Base-by-base conservation (phyloP, 208 protist genomes). In the Histomonas meleagridis region DNA sequence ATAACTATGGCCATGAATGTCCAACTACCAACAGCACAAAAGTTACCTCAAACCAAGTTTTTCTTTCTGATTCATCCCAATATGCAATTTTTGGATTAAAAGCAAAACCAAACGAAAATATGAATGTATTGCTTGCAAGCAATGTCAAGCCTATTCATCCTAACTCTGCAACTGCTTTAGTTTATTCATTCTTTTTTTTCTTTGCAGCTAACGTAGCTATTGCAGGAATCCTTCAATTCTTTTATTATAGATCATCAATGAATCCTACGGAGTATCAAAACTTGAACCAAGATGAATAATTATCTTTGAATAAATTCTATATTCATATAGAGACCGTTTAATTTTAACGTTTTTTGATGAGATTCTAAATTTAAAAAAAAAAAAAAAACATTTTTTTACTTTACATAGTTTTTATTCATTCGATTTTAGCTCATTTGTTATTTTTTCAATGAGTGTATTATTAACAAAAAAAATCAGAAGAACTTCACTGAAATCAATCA, bases 401-500 rank as follows among this genome's bases (percentile, higher is more conserved):
- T n/a, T n/a, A n/a, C n/a, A n/a, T n/a, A n/a, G n/a, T n/a, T n/a
- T n/a, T n/a, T n/a, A n/a, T n/a, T n/a, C n/a, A n/a, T n/a, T n/a
- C n/a, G n/a, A n/a, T n/a, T n/a, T n/a, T n/a, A n/a, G n/a, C n/a
- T n/a, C n/a, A n/a, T n/a, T n/a, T n/a, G n/a, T n/a, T n/a, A n/a
- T n/a, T n/a, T n/a, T n/a, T n/a, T n/a, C n/a, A n/a, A n/a, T n/a
- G n/a, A n/a, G n/a, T n/a, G n/a, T n/a, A n/a, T n/a, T n/a, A n/a
- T 86, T 86, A 57, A 46, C 26, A 57, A 86, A 38, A 57, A 86
- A 86, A 9, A 86, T 86, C 1, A 86, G 38, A 18, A 86, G 55
- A 55, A n/a, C 55, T 38, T 86, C 76, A 38, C 46, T 18, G 55
- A 86, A 86, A 86, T 86, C 76, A 55, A 86, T 51, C 4, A 86